Base-by-base conservation (phyloP, 2,329 filamentous ascomycete genomes). In the Diaporthe ampelina region DNA sequence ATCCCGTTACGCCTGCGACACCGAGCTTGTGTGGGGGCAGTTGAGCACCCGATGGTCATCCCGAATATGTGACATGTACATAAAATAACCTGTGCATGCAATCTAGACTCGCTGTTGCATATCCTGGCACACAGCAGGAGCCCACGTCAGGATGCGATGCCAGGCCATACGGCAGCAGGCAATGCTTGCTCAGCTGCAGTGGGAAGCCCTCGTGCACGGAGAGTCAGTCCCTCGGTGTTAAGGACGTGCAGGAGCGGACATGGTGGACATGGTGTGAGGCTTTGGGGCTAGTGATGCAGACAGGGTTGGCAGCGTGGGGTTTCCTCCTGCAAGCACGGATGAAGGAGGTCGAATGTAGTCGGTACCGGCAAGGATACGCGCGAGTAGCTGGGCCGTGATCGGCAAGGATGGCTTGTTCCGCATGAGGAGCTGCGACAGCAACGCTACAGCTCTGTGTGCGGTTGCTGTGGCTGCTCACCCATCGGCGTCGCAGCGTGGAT, bases 371-470 rank as follows among this genome's bases (percentile, higher is more conserved):
- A 57, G 73, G 73, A 48, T 35, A 32, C 26, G 37, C 54, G 29
- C 57, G 26, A 40, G 17, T 54, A 48, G n/a, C 21, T 63, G 57
- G 52, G 69, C 70, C 69, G 73, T 65, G 70, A 73, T 75, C 73
- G 70, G 73, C 73, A 73, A 70, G 73, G 63, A 61, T 69, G 56
- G 63, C 73, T 61, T 68, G 73, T 45, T 57, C 45, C 63, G 63
- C 32, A 32, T 26, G 48, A 68, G 63, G 48, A 54, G 63, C 63
- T 54, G 63, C 63, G 48, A 54, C 63, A 40, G 63, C 63, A 37
- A 37, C 63, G 63, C 48, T 67, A 32, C 48, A n/a, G 43, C 26
- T 35, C 4, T 32, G 57, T 5, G 57, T 61, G 26, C 24, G 40
- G 59, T 29, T 68, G 63, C 63, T 68, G 48, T 43, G 40, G 40